phyloP scores from a whole-genome alignment of 1,139 yeast genomes.

The Lodderomyces parapsilosis region DNA sequence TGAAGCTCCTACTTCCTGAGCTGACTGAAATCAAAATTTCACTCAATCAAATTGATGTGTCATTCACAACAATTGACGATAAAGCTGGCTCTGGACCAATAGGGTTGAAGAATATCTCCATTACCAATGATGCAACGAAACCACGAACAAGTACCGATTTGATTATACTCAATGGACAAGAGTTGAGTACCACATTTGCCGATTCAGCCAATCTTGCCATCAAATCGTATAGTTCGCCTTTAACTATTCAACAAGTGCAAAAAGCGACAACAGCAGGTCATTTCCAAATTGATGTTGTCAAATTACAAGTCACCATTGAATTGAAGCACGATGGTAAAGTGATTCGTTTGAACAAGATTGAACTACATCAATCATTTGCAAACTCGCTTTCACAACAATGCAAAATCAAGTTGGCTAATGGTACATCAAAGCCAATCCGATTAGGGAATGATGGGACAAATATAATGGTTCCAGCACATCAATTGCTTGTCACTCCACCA shows the following conservation, averaged over 20 bases:
- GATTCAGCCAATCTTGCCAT: conserved; percentile 12
- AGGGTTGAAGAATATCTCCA: conserved; percentile 13
- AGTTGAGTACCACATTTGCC: conserved; percentile 13
- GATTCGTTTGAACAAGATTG: conserved; percentile 15
- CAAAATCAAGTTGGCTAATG: not conserved
- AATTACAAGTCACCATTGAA: conserved; percentile 14
- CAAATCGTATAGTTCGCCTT: conserved; percentile 5
- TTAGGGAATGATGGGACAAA: conserved; percentile 6
- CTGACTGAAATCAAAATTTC: conserved; percentile 11
- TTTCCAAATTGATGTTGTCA: conserved; percentile 20
- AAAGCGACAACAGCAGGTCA: conserved; percentile 24
- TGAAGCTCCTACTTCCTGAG: conserved; percentile 15
- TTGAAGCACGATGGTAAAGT: conserved; percentile 7
- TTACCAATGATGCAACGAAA: conserved; percentile 12
- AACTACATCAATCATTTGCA: conserved; percentile 10
- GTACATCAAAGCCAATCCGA: conserved; percentile 5
- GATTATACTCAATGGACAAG: conserved; percentile 10
- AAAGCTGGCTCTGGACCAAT: not conserved
- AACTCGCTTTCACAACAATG: not conserved
- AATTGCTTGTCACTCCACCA: conserved; percentile 21
- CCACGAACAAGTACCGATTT: not conserved
- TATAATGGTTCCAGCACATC: conserved; percentile 6
- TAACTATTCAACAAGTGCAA: conserved; percentile 26
- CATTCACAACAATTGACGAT: conserved; percentile 10
- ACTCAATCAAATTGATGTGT: conserved; percentile 16